A percentile compares a stretch with the other conserved stretches of the same genome.
Conservation (phyloP, 202 grass and related monocot genomes). For the Schoenoplectus tabernaemontani region DNA sequence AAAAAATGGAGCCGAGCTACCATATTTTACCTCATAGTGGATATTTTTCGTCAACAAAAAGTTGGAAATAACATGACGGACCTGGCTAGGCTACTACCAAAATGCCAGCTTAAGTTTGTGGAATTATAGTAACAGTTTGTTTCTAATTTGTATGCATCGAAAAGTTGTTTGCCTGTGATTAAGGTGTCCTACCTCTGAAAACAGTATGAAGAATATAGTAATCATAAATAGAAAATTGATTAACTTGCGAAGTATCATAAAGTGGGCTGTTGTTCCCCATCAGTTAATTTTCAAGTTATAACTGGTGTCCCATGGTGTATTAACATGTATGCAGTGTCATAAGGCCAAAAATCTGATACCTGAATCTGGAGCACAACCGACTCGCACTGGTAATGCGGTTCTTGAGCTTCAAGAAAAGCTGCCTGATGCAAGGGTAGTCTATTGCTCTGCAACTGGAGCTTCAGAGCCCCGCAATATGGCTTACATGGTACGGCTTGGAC, state of each 20-base stretch:
- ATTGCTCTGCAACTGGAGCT: conserved; percentile 99
- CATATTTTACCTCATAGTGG: not conserved
- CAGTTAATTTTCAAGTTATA: not conserved
- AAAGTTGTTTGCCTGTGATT: not conserved
- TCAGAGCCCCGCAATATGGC: conserved; percentile 97
- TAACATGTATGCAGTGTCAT: conserved; percentile 62
- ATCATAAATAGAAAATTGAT: not conserved
- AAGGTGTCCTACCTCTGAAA: not conserved
- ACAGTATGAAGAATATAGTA: not conserved
- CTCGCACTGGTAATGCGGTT: conserved; percentile 88
- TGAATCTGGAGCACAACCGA: conserved; percentile 85
- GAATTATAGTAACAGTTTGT: not conserved
- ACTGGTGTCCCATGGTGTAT: not conserved
- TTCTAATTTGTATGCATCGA: not conserved
- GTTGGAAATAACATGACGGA: conserved; percentile 12
- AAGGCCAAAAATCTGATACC: conserved; percentile 99
- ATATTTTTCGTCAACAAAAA: not conserved
- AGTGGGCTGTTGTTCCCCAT: not conserved
- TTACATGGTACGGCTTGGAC: conserved; percentile 96
- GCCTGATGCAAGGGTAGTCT: conserved; percentile 75
- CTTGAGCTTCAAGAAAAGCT: conserved; percentile 92
- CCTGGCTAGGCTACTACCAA: not conserved
- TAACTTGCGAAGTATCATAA: not conserved
- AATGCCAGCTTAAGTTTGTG: not conserved
- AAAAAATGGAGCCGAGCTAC: not conserved